Conservation (phyloP, 2,329 filamentous ascomycete species). For the Phialophora macrospora region DNA sequence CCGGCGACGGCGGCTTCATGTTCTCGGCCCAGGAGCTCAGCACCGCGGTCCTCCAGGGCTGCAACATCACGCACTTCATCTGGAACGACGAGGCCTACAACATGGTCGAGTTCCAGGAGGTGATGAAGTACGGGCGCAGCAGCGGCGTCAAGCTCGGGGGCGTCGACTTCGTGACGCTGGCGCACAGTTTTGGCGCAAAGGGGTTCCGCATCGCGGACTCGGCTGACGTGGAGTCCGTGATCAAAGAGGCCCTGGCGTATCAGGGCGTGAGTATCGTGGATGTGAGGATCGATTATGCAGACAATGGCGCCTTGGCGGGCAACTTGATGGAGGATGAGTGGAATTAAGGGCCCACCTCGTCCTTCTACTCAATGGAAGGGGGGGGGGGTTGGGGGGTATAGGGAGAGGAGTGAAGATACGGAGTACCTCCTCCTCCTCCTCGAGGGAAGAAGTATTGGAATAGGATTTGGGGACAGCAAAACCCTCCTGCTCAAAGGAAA, state of each 20-base stretch:
- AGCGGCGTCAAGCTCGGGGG: conserved; percentile 53
- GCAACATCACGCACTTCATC: conserved; percentile 58
- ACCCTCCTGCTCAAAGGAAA: no score
- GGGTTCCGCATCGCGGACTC: conserved; percentile 50
- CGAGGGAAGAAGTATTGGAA: no score
- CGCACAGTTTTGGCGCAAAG: conserved; percentile 54
- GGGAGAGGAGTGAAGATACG: no score
- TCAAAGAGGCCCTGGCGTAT: conserved; percentile 51
- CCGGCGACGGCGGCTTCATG: conserved; percentile 58
- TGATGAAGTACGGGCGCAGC: conserved; percentile 55
- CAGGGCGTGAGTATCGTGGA: conserved; percentile 55
- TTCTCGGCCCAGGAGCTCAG: conserved; percentile 55
- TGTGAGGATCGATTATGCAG: conserved; percentile 54
- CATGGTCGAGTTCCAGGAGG: conserved; percentile 59
- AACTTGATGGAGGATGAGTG: conserved; percentile 45
- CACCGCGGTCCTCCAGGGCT: conserved; percentile 54
- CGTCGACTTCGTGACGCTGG: conserved; percentile 56
- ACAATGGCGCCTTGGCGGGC: conserved; percentile 49
- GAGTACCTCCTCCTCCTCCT: no score
- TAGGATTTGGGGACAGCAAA: no score
- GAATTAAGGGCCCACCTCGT: background rate
- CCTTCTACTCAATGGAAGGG: no score
- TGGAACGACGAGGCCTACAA: conserved; percentile 59
- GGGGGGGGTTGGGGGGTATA: no score
- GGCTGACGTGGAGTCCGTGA: conserved; percentile 50